Evolutionary conservation across 2,329 filamentous ascomycete species (phyloP), one percentile per base, ranked within the genome.

Genomic region (Trichoderma atroviride): DNA sequence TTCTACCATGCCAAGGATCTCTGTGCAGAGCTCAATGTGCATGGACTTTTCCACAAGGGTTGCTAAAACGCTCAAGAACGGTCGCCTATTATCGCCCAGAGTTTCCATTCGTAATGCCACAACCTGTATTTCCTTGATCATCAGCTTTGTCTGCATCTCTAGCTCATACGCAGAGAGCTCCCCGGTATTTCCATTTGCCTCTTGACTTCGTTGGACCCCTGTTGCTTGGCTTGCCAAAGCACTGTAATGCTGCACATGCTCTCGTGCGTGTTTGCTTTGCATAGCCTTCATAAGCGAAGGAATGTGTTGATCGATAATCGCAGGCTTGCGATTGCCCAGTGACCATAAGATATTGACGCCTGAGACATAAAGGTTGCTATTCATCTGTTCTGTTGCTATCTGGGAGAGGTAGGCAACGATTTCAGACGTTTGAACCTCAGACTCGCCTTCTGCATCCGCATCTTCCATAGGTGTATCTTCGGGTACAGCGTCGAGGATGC

Each of bases 261-360:
- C 96, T 74, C 96, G 91, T 0, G 94, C 94, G 73, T 99, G 87
- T 80, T 97, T 97, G 61, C 89, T 88, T 74, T 97, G 95, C 74
- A 99, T 87, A 0, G 93, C 93, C 79, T 97, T 97, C 91, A 99
- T 97, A 55, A 99, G 85, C 33, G 91, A 89, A 3, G 87, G 84
- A 67, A 98, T 94, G 76, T 99, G 96, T 70, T 92, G 87, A 78
- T 99, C 96, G 71, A 99, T 93, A 72, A 96, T 90, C 16, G 91
- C 89, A 1, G 95, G 92, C 75, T 92, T 94, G 70, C 92, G 91
- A 74, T 92, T 89, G 5, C 93, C 93, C 24, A 99, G 83, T 19
- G 93, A 96, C 94, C 94, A 98, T 19, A 99, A 83, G 29, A 97
- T 91, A 77, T 97, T 97, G 78, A 99, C 91, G 56, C 93, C 94